phyloP scores from a whole-genome alignment of 2,329 filamentous ascomycete species.

The Cladosporium cucumerinum region DNA sequence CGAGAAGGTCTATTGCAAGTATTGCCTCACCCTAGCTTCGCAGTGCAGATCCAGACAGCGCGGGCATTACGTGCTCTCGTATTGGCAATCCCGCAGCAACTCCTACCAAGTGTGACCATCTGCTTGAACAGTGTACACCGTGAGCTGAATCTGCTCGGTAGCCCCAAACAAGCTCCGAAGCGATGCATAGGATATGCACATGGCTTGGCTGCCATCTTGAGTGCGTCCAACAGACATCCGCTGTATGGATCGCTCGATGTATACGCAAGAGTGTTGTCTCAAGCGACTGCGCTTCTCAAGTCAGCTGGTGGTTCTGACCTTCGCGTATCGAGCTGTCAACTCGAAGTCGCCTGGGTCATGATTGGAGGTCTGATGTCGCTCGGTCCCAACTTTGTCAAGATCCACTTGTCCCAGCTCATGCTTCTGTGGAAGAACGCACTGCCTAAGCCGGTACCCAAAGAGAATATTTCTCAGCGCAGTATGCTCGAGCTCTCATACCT shows the following conservation, averaged over 20 bases:
- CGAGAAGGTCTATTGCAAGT: constrained; percentile 86
- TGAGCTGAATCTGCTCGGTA: constrained; percentile 74
- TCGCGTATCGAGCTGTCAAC: constrained; percentile 85
- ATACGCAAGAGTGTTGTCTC: constrained; percentile 83
- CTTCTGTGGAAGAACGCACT: constrained; percentile 96
- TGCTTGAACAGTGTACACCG: constrained; percentile 94
- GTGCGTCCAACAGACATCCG: constrained; percentile 81
- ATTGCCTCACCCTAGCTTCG: constrained; percentile 91
- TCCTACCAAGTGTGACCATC: constrained; percentile 85
- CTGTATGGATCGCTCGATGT: constrained; percentile 94
- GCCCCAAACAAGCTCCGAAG: constrained; percentile 72
- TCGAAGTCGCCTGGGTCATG: constrained; percentile 96
- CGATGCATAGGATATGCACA: constrained; percentile 89
- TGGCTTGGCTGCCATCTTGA: constrained; percentile 84
- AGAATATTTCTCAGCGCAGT: constrained; percentile 80
- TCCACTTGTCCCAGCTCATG: constrained; percentile 89
- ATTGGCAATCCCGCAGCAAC: constrained; percentile 84
- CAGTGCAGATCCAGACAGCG: constrained; percentile 86
- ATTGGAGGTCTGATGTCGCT: constrained; percentile 96
- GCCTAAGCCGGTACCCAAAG: constrained; percentile 88
- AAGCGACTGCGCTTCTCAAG: constrained; percentile 89
- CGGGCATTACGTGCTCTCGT: constrained; percentile 84
- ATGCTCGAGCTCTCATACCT: constrained; percentile 88
- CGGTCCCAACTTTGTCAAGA: constrained; percentile 97
- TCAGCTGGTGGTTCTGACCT: constrained; percentile 88